A percentile compares a stretch with the other conserved stretches of the same genome.
These are phyloP conservation scores for Immersiporthe knoxdaviesiana DNA, from an alignment of 2,329 filamentous ascomycete species.

Conservation along the genomic window DNA sequence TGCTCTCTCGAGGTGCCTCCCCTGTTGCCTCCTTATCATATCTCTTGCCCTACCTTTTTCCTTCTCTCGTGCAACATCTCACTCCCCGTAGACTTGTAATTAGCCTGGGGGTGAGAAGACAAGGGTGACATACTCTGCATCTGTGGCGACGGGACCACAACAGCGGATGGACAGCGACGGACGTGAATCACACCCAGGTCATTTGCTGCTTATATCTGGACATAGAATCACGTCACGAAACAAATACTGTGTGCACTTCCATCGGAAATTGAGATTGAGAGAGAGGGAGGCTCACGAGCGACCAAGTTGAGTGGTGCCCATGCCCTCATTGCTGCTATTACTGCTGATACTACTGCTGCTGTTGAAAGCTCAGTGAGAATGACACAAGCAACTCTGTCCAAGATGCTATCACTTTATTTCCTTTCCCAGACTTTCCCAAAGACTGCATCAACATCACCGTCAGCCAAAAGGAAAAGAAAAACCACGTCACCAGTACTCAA, in stretches of 20 bases:
- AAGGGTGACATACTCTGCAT: too few species aligned
- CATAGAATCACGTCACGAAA: neutral
- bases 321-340: neutral
- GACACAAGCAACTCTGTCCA: neutral
- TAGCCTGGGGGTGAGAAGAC: too few species aligned
- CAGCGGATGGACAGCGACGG: neutral
- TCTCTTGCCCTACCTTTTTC: too few species aligned
- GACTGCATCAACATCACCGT: neutral
- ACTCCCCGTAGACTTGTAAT: too few species aligned
- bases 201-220: neutral
- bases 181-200: neutral
- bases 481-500: neutral
- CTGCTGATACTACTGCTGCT: neutral
- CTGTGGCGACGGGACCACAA: neutral
- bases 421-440: neutral
- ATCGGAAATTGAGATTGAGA: neutral
- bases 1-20: too few species aligned
- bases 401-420: neutral
- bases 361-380: neutral
- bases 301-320: constrained; percentile 8
- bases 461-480: neutral
- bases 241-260: neutral
- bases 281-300: neutral
- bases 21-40: too few species aligned
- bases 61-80: too few species aligned